Conservation (phyloP, 2,329 filamentous ascomycete genomes). For the Pyrenophora teres region DNA sequence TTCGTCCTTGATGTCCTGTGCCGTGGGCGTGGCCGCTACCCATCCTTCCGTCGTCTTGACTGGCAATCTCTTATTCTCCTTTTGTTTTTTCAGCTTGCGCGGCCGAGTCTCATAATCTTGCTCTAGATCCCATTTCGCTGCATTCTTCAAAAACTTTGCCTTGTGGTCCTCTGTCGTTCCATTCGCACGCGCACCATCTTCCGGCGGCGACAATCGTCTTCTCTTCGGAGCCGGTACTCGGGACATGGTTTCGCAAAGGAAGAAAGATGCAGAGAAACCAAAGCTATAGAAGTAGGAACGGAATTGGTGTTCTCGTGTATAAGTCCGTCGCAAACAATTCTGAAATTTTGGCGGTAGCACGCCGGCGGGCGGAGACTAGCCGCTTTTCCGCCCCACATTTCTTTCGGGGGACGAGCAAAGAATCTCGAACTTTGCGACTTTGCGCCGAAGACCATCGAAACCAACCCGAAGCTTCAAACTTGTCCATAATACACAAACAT, state of each 20-base stretch:
- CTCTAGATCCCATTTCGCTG: constrained; percentile 86
- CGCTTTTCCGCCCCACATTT: constrained; percentile 19
- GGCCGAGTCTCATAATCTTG: constrained; percentile 85
- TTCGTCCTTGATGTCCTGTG: constrained; percentile 55
- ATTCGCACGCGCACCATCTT: constrained; percentile 25
- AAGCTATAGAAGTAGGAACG: neutral
- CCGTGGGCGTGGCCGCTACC: constrained; percentile 60
- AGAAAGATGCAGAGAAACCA: neutral
- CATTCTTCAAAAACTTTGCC: constrained; percentile 70
- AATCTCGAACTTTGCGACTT: constrained; percentile 17
- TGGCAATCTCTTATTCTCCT: constrained; percentile 76
- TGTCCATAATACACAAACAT: constrained; percentile 55
- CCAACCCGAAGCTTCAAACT: constrained; percentile 4
- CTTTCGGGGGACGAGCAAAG: constrained; percentile 9
- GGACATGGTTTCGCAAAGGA: constrained; percentile 31
- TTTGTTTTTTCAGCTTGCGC: constrained; percentile 73
- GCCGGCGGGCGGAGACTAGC: constrained; percentile 17
- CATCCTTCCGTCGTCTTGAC: constrained; percentile 83
- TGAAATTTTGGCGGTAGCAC: constrained; percentile 34
- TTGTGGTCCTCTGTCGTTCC: constrained; percentile 31
- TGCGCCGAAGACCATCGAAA: constrained; percentile 12
- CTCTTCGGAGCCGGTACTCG: constrained; percentile 44
- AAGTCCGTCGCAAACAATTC: constrained; percentile 5
- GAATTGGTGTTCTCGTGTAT: constrained; percentile 1
- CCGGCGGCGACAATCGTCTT: constrained; percentile 45